A percentile compares a stretch with the other conserved stretches of the same genome.
phyloP scores from a whole-genome alignment of 2,329 filamentous ascomycete genomes.

The Fusarium buxicola region DNA sequence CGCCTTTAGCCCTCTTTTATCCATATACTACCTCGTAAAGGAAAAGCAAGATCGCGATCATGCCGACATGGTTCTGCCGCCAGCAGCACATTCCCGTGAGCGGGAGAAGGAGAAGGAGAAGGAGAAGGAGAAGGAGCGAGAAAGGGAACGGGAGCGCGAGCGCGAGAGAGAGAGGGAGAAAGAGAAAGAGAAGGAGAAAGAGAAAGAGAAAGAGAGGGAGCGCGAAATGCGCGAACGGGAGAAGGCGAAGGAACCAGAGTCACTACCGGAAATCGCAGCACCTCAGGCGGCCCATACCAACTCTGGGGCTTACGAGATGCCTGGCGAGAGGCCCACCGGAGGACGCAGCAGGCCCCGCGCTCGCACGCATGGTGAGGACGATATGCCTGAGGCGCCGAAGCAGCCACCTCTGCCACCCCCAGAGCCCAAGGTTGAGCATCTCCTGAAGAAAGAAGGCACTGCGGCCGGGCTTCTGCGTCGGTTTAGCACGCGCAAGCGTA shows the following conservation, averaged over 20 bases:
- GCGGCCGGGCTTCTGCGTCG: constrained; percentile 86
- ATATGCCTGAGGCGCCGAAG: constrained; percentile 72
- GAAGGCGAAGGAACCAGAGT: constrained; percentile 55
- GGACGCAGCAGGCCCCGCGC: constrained; percentile 86
- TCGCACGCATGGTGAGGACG: constrained; percentile 94
- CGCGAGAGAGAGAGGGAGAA: constrained; percentile 42
- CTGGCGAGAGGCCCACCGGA: constrained; percentile 87
- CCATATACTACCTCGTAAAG: constrained; percentile 94
- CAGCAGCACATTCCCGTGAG: constrained; percentile 56
- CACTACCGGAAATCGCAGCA: constrained; percentile 78
- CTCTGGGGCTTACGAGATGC: constrained; percentile 83
- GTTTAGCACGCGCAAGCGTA: constrained; percentile 87
- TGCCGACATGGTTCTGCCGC: constrained; percentile 54
- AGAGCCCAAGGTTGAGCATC: constrained; percentile 69
- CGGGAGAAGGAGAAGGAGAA: constrained; percentile 47
- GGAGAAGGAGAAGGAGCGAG: constrained; percentile 45
- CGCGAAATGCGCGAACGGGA: constrained; percentile 45
- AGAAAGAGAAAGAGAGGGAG: constrained; percentile 50
- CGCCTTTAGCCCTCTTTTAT: constrained; percentile 90
- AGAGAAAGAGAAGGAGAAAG: constrained; percentile 50
- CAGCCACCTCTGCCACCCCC: constrained; percentile 51
- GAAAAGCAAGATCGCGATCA: constrained; percentile 91
- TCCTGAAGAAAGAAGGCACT: constrained; percentile 85
- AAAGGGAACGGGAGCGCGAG: constrained; percentile 35
- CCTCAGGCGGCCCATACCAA: constrained; percentile 94